Conservation (phyloP, 2,329 filamentous ascomycete species). For the Clarireedia hainanense region DNA sequence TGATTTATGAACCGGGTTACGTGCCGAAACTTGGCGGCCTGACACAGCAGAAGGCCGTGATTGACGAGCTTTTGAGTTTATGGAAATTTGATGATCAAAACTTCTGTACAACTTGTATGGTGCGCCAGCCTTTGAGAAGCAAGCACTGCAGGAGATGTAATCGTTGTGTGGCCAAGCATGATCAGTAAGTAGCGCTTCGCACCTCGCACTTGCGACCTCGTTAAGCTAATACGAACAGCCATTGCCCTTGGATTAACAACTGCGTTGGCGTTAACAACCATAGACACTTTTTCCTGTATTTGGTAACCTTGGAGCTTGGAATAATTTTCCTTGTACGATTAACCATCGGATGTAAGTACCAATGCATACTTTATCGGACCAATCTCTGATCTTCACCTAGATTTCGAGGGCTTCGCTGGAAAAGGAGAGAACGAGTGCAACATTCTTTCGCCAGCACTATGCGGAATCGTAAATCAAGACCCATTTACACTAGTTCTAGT, state of each 20-base stretch:
- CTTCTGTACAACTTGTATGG: conserved; percentile 93
- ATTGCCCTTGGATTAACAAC: conserved; percentile 97
- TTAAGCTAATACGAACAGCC: conserved; percentile 41
- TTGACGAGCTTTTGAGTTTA: conserved; percentile 73
- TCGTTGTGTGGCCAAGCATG: conserved; percentile 90
- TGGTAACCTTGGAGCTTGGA: conserved; percentile 68
- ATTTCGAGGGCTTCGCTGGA: conserved; percentile 53
- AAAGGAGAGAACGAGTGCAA: conserved; percentile 55
- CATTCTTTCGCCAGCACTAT: conserved; percentile 66
- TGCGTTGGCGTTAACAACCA: conserved; percentile 95
- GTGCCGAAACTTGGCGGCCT: conserved; percentile 86
- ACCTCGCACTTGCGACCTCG: not conserved
- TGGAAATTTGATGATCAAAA: conserved; percentile 93
- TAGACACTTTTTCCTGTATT: conserved; percentile 88
- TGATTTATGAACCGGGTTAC: conserved; percentile 85
- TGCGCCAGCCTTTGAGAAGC: conserved; percentile 81
- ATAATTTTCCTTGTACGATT: conserved; percentile 66
- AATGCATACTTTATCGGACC: not conserved
- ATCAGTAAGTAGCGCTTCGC: conserved; percentile 61
- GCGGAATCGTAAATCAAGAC: conserved; percentile 70
- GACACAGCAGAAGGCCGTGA: conserved; percentile 80
- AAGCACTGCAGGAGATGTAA: conserved; percentile 92
- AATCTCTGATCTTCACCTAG: conserved; percentile 35
- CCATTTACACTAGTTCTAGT: conserved; percentile 74
- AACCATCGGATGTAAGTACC: conserved; percentile 58